Base-by-base conservation (phyloP, 1,284 basidiomycete species). In the Ganoderma leucocontextum region DNA sequence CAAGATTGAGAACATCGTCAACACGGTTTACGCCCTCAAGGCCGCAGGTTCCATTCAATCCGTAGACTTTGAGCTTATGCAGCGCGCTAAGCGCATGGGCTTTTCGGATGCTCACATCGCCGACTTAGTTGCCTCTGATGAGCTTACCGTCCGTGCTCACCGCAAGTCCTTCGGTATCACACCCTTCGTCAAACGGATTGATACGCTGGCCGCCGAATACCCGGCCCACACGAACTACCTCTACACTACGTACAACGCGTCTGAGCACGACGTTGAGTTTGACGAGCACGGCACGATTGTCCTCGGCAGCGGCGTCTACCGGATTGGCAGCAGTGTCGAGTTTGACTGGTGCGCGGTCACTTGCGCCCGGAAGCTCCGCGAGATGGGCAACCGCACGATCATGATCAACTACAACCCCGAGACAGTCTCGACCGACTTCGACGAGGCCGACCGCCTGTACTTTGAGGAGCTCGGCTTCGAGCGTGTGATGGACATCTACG, bases 371-470 rank as follows among this genome's bases (percentile, higher is more conserved):
- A 93, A 93, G 78, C 89, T 99, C 73, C 88, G 97, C 73, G 90
- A 92, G 72, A 93, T 96, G 89, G 96, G 96, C 78, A 93, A 95
- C 82, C 90, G 91, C 84, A 99, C 98, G 55, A 92, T 99, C 84
- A 99, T 99, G 97, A 89, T 99, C 88, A 99, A 99, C 86, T 99
- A 99, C 84, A 99, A 99, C 83, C 98, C 97, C 19, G 98, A 99
- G 84, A 99, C 98, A 4, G 98, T 99, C 67, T 98, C 96, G 7
- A 99, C 98, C 68, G 98, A 99, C 81, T 99, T 97, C 80, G 98
- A 99, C 79, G 98, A 99, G 84, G 98, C 98, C 25, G 97, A 99
- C 78, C 87, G 98, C 69, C 85, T 99, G 64, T 99, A 99, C 87
- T 99, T 99, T 78, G 98, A 99, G 81, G 97, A 99, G 81, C 89